Base-by-base conservation (phyloP, 805 yeast species). In the Sugiyamaella mastotermitis region DNA sequence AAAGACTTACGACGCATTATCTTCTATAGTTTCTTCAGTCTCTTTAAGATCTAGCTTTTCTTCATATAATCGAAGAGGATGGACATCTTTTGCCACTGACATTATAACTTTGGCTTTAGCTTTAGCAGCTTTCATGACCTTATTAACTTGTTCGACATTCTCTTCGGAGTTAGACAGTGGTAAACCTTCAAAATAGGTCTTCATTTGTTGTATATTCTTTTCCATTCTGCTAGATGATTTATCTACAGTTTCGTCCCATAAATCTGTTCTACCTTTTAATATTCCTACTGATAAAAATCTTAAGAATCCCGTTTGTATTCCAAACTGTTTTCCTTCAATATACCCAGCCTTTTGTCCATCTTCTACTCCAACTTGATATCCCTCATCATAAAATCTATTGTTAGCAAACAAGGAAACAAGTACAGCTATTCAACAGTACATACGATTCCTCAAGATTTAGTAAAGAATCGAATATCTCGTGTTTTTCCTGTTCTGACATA, bases 281-380 rank as follows among this genome's bases (percentile, higher is more conserved):
- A 83, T 78, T 0, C 97, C 97, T 1, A 87, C 55, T 0, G 83
- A 54, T 2, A 84, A 48, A 50, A 74, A 53, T 18, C 62, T 42
- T 47, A 60, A 57, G 48, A 56, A 60, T 22, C 68, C 64, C 14
- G 66, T 52, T 38, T 62, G 60, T 38, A 69, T 68, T 0, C 97
- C 97, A 48, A 77, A 79, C 52, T 84, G 86, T 52, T 80, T 81
- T 1, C 96, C 97, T 55, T 87, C 96, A 2, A 66, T 47, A 36
- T 61, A 67, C 33, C 86, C 87, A 30, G 76, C 72, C 33, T 56
- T 58, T 1, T 76, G 62, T 0, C 86, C 82, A 35, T 73, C 80
- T 3, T 62, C 58, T 27, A 71, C 71, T 1, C 95, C 97, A 45
- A 84, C 92, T 34, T 61, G 50, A 53, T 60, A 82, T 1, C 97